phyloP scores from a whole-genome alignment of 2,329 filamentous ascomycete genomes.

The Lojkania enalia region DNA sequence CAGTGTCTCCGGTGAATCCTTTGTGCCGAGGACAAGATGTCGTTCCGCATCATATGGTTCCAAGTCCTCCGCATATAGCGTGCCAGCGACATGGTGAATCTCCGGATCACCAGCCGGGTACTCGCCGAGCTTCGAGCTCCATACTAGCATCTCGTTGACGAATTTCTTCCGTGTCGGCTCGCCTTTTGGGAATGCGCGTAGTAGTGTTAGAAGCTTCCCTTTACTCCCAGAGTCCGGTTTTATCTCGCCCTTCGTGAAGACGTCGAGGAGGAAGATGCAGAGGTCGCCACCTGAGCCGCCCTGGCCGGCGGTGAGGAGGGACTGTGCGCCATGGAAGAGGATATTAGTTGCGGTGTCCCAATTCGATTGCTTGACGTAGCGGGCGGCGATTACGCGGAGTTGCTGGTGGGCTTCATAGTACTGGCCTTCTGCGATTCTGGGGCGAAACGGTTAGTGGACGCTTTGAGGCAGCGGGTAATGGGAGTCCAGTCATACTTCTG shows the following conservation, averaged over 20 bases:
- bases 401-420: conserved; percentile 99
- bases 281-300: conserved; percentile 91
- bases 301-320: conserved; percentile 88
- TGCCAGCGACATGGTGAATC: conserved; percentile 87
- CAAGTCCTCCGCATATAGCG: conserved; percentile 85
- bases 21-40: conserved; percentile 85
- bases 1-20: conserved; percentile 80
- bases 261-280: conserved; percentile 82
- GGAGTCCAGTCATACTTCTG: conserved; percentile 60
- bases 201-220: conserved; percentile 72
- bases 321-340: conserved; percentile 78
- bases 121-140: conserved; percentile 84
- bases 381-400: conserved; percentile 89
- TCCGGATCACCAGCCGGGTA: conserved; percentile 92
- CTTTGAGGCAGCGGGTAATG: conserved; percentile 5
- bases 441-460: conserved; percentile 7
- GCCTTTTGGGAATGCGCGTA: conserved; percentile 77
- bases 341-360: conserved; percentile 86
- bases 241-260: conserved; percentile 84
- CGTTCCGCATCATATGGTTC: conserved; percentile 91
- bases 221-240: conserved; percentile 74
- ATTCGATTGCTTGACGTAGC: conserved; percentile 87
- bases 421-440: conserved; percentile 82
- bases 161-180: conserved; percentile 95
- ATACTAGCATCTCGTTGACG: conserved; percentile 82